Base-by-base conservation (phyloP, 345 rosid species). In the Aquilaria sinensis region DNA sequence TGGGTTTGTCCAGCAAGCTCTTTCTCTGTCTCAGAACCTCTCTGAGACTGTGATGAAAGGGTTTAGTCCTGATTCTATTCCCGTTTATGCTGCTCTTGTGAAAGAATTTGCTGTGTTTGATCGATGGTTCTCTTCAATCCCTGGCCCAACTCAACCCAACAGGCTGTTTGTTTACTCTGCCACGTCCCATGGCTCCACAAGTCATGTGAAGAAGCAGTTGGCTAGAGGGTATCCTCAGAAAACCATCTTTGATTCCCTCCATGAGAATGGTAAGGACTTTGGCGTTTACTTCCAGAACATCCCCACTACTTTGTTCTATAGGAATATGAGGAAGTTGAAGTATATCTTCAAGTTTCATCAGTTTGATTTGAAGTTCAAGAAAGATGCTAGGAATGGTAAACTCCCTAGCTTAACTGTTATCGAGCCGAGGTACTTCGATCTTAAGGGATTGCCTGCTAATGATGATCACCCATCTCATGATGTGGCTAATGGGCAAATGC, bases 391-490 rank as follows among this genome's bases (percentile, higher is more conserved):
- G 15, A 66, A 83, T 11, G 98, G 98, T 29, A 84, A 88, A 47
- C 62, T 93, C 67, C 96, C 97, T 2, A 77, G 68, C 74, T 74
- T 93, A 30, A 83, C 87, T 51, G 94, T 93, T 12, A 87, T 90
- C 13, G 98, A 93, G 69, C 98, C 94, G 7, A 72, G 98, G 70
- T 93, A 93, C 46, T 87, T 87, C 47, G 96, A 93, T 76, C 80
- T 93, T 10, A 81, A 73, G 23, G 85, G 79, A 3, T 6, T 72
- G 46, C 96, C 96, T 50, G 98, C 88, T 3, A 88, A 93, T 50
- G 98, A 93, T 58, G 98, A 93, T 61, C 98, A 90, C 67, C 98
- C 98, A 8, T 80, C 98, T 29, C 98, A 93, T 57, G 98, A 93
- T 63, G 97, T 93, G 51, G 92, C 94, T 2, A 77, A 75, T 47